These are phyloP conservation scores for Coniochaeta sp. DNA, from an alignment of 2,329 filamentous ascomycete genomes.

Conservation along the genomic window DNA sequence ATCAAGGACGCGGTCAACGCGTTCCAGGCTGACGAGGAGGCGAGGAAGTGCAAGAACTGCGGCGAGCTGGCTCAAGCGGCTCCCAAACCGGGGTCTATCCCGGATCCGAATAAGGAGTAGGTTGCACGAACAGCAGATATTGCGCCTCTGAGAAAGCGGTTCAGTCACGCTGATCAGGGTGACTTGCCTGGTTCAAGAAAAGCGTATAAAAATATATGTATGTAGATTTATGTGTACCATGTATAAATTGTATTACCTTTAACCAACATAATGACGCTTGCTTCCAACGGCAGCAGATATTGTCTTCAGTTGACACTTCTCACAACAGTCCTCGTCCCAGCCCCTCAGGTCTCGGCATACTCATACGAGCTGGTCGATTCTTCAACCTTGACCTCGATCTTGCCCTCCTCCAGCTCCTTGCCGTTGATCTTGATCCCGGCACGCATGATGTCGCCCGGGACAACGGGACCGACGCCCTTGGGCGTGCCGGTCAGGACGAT, in stretches of 20 bases:
- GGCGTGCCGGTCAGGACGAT: slow-evolving; percentile 95
- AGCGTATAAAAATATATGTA: neutral
- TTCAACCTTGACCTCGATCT: slow-evolving; percentile 75
- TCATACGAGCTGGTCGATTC: slow-evolving; percentile 72
- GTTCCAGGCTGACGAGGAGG: slow-evolving; percentile 61
- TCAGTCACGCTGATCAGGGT: too few species aligned
- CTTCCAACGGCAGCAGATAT: neutral
- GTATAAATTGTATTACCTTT: neutral
- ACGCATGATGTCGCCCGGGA: slow-evolving; percentile 78
- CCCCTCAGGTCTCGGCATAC: slow-evolving; percentile 61
- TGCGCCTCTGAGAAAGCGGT: too few species aligned
- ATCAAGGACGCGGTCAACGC: slow-evolving; percentile 85
- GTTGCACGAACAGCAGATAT: neutral
- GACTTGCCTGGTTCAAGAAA: too few species aligned
- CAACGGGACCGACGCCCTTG: slow-evolving; percentile 85
- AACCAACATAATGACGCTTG: neutral
- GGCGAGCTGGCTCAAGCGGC: slow-evolving; percentile 67
- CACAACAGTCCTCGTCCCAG: neutral
- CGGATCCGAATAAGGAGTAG: slow-evolving; percentile 48
- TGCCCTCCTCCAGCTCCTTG: slow-evolving; percentile 76
- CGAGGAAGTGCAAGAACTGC: slow-evolving; percentile 70
- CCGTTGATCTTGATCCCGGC: slow-evolving; percentile 75
- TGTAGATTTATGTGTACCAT: neutral
- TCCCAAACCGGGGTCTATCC: slow-evolving; percentile 52
- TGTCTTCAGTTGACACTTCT: neutral